Evolutionary conservation across 139 green algal species (phyloP).

Genomic region (Tetradesmus obliquus): DNA sequence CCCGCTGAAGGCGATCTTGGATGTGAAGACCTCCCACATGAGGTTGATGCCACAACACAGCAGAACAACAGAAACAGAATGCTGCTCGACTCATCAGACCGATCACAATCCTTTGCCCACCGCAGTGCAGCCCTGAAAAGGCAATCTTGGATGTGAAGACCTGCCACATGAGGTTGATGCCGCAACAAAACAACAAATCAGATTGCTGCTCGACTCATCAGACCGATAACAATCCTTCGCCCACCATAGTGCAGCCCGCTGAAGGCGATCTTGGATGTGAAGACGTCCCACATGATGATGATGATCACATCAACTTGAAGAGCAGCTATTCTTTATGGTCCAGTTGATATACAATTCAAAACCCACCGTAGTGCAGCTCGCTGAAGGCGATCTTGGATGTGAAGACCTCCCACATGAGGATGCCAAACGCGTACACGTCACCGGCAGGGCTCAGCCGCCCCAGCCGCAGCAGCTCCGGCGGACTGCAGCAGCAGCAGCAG

Average conservation of each 20-base stretch:
- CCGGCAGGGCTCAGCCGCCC: constrained; percentile 27
- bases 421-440: constrained; percentile 59
- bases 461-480: constrained; percentile 40
- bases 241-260: not conserved
- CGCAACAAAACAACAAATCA: too few species aligned
- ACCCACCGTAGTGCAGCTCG: not conserved
- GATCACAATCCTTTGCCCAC: too few species aligned
- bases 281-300: not conserved
- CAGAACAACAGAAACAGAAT: too few species aligned
- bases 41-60: too few species aligned
- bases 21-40: too few species aligned
- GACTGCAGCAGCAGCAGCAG: constrained; percentile 7
- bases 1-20: not conserved
- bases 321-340: not conserved
- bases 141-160: constrained; percentile 39
- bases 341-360: not conserved
- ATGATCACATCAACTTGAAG: not conserved
- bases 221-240: too few species aligned
- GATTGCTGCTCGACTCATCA: too few species aligned
- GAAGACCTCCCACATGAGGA: constrained; percentile 59
- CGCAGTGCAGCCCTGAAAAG: not conserved
- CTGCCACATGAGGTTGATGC: constrained; percentile 56
- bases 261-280: not conserved
- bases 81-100: too few species aligned
- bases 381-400: constrained; percentile 28